Percentiles rank a stretch among this genome's conserved stretches.
phyloP scores from a whole-genome alignment of 163 green algal genomes.

The Smithsoniella earleae region DNA sequence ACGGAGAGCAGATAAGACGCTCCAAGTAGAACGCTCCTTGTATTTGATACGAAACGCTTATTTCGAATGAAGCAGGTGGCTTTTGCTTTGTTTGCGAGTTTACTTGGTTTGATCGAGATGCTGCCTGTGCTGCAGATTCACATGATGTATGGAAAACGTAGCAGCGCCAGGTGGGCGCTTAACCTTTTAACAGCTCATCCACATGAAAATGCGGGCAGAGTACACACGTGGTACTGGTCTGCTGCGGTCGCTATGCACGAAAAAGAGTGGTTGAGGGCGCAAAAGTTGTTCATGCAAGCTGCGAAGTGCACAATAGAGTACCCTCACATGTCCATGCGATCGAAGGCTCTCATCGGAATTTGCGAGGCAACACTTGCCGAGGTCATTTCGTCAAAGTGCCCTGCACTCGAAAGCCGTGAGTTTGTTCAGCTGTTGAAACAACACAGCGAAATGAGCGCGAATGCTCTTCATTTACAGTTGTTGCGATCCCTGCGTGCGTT shows the following conservation, averaged over 20 bases:
- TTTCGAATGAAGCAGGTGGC: no score
- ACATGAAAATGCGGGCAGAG: not conserved
- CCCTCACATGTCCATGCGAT: constrained; percentile 13
- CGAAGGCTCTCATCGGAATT: constrained; percentile 4
- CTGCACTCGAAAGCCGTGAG: not conserved
- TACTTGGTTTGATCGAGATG: no score
- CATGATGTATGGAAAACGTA: not conserved
- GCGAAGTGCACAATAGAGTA: constrained; percentile 10
- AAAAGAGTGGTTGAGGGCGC: not conserved
- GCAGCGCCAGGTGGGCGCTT: not conserved
- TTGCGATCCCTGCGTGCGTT: not conserved
- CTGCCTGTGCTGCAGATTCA: constrained; percentile 8
- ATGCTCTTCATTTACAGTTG: not conserved
- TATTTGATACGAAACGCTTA: no score
- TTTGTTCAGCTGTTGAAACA: not conserved
- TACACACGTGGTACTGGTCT: constrained; percentile 27
- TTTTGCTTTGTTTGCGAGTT: no score
- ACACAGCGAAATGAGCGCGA: not conserved
- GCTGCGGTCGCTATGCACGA: constrained; percentile 5
- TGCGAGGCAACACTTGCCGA: constrained; percentile 5
- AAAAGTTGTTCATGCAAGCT: not conserved
- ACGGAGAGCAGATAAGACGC: no score
- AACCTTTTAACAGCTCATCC: not conserved
- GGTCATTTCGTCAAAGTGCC: not conserved
- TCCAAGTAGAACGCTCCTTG: no score